Evolutionary conservation across 179 eudicot species (phyloP).

Genomic region (Pouteria campechiana): DNA sequence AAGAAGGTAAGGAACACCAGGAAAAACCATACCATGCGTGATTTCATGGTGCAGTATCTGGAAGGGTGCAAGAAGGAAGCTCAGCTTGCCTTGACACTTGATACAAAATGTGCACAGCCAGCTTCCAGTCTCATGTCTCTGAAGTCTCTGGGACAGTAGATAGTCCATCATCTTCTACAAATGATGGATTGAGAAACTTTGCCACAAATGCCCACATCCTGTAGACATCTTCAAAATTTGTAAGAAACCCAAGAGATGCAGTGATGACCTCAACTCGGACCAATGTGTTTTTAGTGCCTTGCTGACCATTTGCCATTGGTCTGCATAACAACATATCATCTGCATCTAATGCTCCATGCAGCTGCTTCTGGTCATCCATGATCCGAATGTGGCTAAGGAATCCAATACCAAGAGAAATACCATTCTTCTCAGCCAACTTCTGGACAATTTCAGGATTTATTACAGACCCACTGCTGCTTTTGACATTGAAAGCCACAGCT

Average conservation of each 20-base stretch:
- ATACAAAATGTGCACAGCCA: neutral
- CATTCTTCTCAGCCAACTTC: constrained; percentile 71
- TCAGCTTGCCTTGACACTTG: constrained; percentile 3
- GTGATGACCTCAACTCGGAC: constrained; percentile 89
- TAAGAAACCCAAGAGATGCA: constrained; percentile 84
- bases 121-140: constrained; percentile 18
- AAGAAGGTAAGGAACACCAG: too few relatives aligned
- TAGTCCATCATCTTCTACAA: constrained; percentile 44
- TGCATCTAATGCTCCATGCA: constrained; percentile 29
- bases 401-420: constrained; percentile 79
- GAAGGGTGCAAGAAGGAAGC: too few relatives aligned
- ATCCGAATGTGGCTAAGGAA: constrained; percentile 76
- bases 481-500: constrained; percentile 86
- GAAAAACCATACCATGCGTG: too few relatives aligned
- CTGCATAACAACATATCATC: constrained; percentile 72
- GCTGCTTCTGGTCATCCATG: constrained; percentile 42
- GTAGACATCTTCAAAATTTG: constrained; percentile 83
- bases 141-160: constrained; percentile 51
- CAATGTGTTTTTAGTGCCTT: constrained; percentile 61
- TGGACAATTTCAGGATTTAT: constrained; percentile 80
- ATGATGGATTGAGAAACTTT: constrained; percentile 74
- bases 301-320: constrained; percentile 71
- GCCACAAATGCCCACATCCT: constrained; percentile 94
- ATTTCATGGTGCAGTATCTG: too few relatives aligned
- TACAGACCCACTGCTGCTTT: constrained; percentile 54